Base-by-base conservation (phyloP, 2,329 filamentous ascomycete genomes). In the Aspergillus bombycis region DNA sequence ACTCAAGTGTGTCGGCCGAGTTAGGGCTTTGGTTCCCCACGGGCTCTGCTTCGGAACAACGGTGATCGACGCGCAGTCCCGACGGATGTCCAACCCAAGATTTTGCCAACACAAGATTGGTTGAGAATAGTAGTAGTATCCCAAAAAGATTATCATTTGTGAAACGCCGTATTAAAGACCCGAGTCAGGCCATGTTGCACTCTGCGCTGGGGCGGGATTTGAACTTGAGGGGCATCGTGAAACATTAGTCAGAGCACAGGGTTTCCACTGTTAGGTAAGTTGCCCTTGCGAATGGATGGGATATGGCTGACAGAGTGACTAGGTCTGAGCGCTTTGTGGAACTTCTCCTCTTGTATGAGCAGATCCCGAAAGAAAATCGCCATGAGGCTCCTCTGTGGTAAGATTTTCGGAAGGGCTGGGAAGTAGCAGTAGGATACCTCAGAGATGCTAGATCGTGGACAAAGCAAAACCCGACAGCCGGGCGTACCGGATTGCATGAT, bases 11-110 rank as follows among this genome's bases (percentile, higher is more conserved):
- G 23, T 50, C 52, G 52, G 52, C 52, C 52, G 52, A 54, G 32
- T 54, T 46, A 54, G 52, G 52, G 52, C 14, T 54, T 54, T 28
- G n/a, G 21, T n/a, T 34, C 32, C 52, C 52, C 52, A 54, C 52
- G 52, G 52, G 52, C 52, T 54, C 32, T 54, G 52, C 52, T 54
- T 30, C 26, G 26, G 23, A 26, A 28, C 46, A 50, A 50, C 46
- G 46, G 46, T 50, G 46, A 50, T 50, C 46, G 46, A 50, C 46
- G 16, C 14, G 14, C 4, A 50, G 46, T 30, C 46, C 46, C 52
- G 21, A 36, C 52, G 30, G 32, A n/a, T 23, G 10, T 54, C 30
- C 12, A 30, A n/a, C 21, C 52, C 30, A 36, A 36, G 30, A 14
- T 23, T 50, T 21, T 54, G n/a, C n/a, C 6, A 23, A 2, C 19